These are phyloP conservation scores for Blastocystis hominis DNA, from an alignment of 352 stramenopile species.

Conservation along the genomic window DNA sequence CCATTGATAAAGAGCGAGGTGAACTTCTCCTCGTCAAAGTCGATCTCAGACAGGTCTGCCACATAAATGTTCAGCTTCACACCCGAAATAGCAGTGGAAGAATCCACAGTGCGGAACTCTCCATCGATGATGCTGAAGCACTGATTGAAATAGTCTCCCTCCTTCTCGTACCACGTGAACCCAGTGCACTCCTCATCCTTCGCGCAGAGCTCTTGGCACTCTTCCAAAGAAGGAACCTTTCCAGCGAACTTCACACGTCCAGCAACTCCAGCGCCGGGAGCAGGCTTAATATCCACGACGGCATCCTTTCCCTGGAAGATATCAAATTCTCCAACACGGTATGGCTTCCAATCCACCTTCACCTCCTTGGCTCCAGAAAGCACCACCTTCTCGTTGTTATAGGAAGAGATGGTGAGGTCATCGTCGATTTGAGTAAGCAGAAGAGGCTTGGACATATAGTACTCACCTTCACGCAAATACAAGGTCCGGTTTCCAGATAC, in stretches of 20 bases:
- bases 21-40: slow-evolving; percentile 21
- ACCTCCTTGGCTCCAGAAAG: slow-evolving; percentile 33
- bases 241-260: slow-evolving; percentile 9
- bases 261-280: neutral
- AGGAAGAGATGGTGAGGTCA: slow-evolving; percentile 46
- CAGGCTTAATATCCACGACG: neutral
- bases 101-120: neutral
- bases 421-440: slow-evolving; percentile 34
- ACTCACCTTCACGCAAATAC: slow-evolving; percentile 37
- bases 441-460: slow-evolving; percentile 54
- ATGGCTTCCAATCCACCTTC: slow-evolving; percentile 54
- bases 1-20: slow-evolving; percentile 40
- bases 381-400: slow-evolving; percentile 54
- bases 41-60: neutral
- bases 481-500: slow-evolving; percentile 1
- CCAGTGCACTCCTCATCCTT: slow-evolving; percentile 38
- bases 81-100: neutral
- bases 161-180: slow-evolving; percentile 38
- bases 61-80: slow-evolving; percentile 58
- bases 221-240: neutral
- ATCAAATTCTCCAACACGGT: slow-evolving; percentile 38
- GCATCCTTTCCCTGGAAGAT: slow-evolving; percentile 19
- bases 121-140: slow-evolving; percentile 51
- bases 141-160: slow-evolving; percentile 43
- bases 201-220: slow-evolving; percentile 20